Evolutionary conservation across 257 asterid species (phyloP), one percentile per base, ranked within the genome.

Genomic region (Jacaranda mimosifolia): DNA sequence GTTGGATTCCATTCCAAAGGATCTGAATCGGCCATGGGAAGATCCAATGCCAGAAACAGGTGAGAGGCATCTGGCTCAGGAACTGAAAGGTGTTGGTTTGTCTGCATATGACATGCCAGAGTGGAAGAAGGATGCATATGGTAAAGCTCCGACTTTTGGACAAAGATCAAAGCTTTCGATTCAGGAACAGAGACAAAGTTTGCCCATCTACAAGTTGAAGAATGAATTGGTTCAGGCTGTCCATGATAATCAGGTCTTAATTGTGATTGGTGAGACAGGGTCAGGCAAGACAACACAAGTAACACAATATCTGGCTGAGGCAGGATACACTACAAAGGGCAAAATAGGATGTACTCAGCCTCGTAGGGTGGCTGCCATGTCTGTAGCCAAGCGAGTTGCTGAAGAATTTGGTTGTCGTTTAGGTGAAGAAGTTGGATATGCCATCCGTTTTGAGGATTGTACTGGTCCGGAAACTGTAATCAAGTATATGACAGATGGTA

Each of bases 1-100:
- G 98, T 82, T 94, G 80, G 98, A 94, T 83, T 94, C 98, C 55
- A 94, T 94, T 77, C 99, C 99, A 7, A 94, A 94, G 89, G 99
- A 94, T 92, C 83, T 94, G 84, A 94, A 94, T 74, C 86, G 96
- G 48, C 98, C 98, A 3, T 94, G 98, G 98, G 98, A 94, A 89
- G 98, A 94, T 79, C 98, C 98, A 68, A 94, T 94, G 98, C 98
- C 98, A 1, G 98, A 94, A 86, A 86, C 96, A 1, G 98, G 98
- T 40, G 98, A 92, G 91, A 90, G 98, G 91, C 98, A 94, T 85
- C 87, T 94, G 63, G 98, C 98, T 52, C 98, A 94, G 86, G 98
- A 94, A 84, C 84, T 94, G 68, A 88, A 97, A 86, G 98, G 98
- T 68, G 96, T 94, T 77, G 98, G 98, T 21, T 83, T 94, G 85